Conservation (phyloP, 805 yeast species). For the Saccharomyces paradoxus region DNA sequence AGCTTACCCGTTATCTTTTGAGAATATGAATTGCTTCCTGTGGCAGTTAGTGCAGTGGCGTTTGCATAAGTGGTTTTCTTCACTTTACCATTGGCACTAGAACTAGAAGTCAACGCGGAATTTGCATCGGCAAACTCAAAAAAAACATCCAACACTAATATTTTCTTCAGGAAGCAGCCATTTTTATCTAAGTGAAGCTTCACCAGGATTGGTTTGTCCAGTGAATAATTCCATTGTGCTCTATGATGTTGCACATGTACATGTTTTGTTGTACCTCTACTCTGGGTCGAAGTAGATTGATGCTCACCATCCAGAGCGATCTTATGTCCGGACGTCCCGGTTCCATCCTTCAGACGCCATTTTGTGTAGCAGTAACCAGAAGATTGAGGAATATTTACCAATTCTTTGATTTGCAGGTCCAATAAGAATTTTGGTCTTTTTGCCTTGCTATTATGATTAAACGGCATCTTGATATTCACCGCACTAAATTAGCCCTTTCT, state of each 20-base stretch:
- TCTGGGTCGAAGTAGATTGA: conserved; percentile 18
- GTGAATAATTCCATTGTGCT: conserved; percentile 40
- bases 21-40: conserved; percentile 12
- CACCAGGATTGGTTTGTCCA: conserved; percentile 31
- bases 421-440: conserved; percentile 57
- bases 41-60: background rate
- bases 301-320: background rate
- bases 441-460: conserved; percentile 20
- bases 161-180: conserved; percentile 31
- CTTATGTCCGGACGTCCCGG: conserved; percentile 19
- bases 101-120: conserved; percentile 8
- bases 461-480: background rate
- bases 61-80: conserved; percentile 1
- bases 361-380: conserved; percentile 60
- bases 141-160: conserved; percentile 37
- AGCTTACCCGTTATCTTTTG: conserved; percentile 32
- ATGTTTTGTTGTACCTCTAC: conserved; percentile 36
- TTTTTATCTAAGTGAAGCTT: conserved; percentile 35
- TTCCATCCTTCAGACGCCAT: conserved; percentile 48
- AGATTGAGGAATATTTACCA: conserved; percentile 78
- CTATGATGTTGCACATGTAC: conserved; percentile 43
- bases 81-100: background rate
- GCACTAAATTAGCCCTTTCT: background rate
- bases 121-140: conserved; percentile 29
- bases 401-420: conserved; percentile 50